Conservation (phyloP, 176 grass and related monocot genomes). For the Hordeum vulgare region MorexV3_pseudomolecules_assembly NC_058521.1:609511180-609511679, state of each 20-base stretch:
- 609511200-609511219: neutral
- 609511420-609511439: slow-evolving; percentile 22
- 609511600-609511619: neutral
- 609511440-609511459: slow-evolving; percentile 59
- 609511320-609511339: too few relatives aligned
- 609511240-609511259: neutral
- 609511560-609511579: neutral
- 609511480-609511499: slow-evolving; percentile 75
- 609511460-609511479: slow-evolving; percentile 54
- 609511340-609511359: too few relatives aligned
- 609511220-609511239: neutral
- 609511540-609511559: slow-evolving; percentile 9
- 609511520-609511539: slow-evolving; percentile 82
- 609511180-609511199: neutral
- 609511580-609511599: neutral
- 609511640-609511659: neutral
- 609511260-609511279: neutral
- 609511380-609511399: neutral
- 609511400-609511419: neutral
- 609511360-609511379: too few relatives aligned
- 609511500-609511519: slow-evolving; percentile 77
- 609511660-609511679: too few relatives aligned
- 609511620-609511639: neutral
- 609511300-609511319: too few relatives aligned
- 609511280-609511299: too few relatives aligned